A percentile compares a stretch with the other conserved stretches of the same genome.
Conservation (phyloP, 345 rosid genomes). For the Eutrema heterophyllum region DNA sequence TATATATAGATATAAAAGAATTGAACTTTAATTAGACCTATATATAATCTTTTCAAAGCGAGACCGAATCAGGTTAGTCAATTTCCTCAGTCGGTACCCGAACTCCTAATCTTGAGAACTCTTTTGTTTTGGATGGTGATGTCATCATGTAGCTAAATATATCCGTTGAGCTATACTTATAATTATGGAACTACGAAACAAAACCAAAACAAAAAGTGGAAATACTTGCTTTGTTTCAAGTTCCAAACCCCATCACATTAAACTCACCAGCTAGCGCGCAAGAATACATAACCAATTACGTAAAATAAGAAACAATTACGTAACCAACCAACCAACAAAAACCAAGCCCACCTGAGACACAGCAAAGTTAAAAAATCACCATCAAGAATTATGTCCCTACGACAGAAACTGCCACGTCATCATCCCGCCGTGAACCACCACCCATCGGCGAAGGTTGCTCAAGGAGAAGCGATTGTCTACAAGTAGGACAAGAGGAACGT, state of each 20-base stretch:
- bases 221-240: neutral
- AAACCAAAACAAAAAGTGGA: neutral
- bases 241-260: constrained; percentile 5
- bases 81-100: too few relatives aligned
- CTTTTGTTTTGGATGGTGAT: too few relatives aligned
- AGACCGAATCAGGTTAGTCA: neutral
- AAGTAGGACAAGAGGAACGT: constrained; percentile 67
- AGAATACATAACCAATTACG: neutral
- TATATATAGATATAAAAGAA: too few relatives aligned
- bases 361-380: constrained; percentile 3
- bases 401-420: constrained; percentile 19
- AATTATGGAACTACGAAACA: neutral
- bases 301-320: neutral
- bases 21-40: neutral
- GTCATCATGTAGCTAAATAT: too few relatives aligned
- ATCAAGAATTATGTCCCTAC: constrained; percentile 7
- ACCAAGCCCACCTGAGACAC: neutral
- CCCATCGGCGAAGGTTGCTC: constrained; percentile 28
- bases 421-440: constrained; percentile 28
- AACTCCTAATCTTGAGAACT: too few relatives aligned
- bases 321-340: constrained; percentile 10
- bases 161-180: neutral
- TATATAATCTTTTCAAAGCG: neutral
- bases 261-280: constrained; percentile 3
- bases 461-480: constrained; percentile 54